These are phyloP conservation scores for Benincasa hispida DNA, from an alignment of 306 rosid genomes.

Conservation along the genomic window DNA sequence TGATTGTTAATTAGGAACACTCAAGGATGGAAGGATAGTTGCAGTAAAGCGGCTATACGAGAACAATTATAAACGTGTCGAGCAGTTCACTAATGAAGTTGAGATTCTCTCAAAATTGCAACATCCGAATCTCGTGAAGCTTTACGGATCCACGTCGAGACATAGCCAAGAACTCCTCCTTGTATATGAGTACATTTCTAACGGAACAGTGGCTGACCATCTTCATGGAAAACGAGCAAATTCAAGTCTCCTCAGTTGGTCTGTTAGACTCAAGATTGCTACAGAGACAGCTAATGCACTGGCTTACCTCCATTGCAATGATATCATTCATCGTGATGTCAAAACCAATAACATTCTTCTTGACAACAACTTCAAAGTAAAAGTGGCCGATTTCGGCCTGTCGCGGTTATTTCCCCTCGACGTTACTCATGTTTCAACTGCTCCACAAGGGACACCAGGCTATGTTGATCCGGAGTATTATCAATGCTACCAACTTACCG, in stretches of 20 bases:
- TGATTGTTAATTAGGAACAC: slow-evolving; percentile 43
- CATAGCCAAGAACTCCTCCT: slow-evolving; percentile 75
- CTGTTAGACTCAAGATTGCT: slow-evolving; percentile 57
- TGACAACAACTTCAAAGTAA: slow-evolving; percentile 45
- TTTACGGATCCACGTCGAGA: slow-evolving; percentile 79
- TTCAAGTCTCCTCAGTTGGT: slow-evolving; percentile 44
- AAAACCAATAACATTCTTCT: slow-evolving; percentile 82
- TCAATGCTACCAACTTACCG: slow-evolving; percentile 62
- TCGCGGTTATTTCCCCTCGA: slow-evolving; percentile 54
- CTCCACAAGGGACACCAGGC: slow-evolving; percentile 98
- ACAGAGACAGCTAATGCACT: slow-evolving; percentile 81
- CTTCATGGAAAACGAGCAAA: slow-evolving; percentile 37
- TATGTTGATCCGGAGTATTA: slow-evolving; percentile 93
- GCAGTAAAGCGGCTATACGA: slow-evolving; percentile 92
- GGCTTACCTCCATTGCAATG: slow-evolving; percentile 53
- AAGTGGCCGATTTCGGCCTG: slow-evolving; percentile 92
- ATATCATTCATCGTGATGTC: slow-evolving; percentile 80
- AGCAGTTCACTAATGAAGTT: slow-evolving; percentile 86
- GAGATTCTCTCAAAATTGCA: slow-evolving; percentile 51
- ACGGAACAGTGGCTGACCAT: slow-evolving; percentile 89
- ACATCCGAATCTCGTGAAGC: slow-evolving; percentile 61
- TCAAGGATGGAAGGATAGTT: slow-evolving; percentile 66
- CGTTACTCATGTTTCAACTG: slow-evolving; percentile 82
- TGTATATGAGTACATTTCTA: slow-evolving; percentile 77
- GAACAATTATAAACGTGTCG: slow-evolving; percentile 49